phyloP scores from a whole-genome alignment of 2,329 filamentous ascomycete genomes.

The Escovopsis sp. region DNA sequence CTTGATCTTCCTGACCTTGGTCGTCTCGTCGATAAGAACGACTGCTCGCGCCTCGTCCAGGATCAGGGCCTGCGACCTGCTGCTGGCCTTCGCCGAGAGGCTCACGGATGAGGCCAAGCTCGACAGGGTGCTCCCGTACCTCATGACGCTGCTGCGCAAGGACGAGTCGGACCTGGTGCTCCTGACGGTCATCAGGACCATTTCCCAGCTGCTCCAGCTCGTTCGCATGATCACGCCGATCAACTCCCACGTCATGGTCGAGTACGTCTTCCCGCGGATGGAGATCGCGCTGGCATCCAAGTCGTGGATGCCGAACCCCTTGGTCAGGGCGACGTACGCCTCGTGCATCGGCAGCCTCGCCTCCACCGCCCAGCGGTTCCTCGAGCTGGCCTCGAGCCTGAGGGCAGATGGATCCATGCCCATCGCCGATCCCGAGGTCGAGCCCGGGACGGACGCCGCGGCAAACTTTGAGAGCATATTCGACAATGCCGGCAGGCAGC shows the following conservation, averaged over 20 bases:
- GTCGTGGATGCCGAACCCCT: conserved; percentile 36
- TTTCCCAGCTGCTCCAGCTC: conserved; percentile 77
- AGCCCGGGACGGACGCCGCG: conserved; percentile 52
- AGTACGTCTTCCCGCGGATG: conserved; percentile 53
- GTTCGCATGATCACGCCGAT: conserved; percentile 76
- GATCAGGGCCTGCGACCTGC: conserved; percentile 75
- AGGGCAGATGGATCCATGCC: conserved; percentile 70
- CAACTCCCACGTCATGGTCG: conserved; percentile 54
- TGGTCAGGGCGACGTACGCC: conserved; percentile 83
- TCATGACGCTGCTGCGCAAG: conserved; percentile 60
- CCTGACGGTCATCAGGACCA: conserved; percentile 68
- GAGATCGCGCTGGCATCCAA: conserved; percentile 36
- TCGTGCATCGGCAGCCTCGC: conserved; percentile 83
- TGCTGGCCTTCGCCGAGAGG: conserved; percentile 81
- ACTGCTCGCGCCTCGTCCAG: conserved; percentile 80
- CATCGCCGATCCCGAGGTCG: conserved; percentile 62
- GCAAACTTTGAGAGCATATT: conserved; percentile 70
- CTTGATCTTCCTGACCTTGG: conserved; percentile 76
- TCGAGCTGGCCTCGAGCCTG: conserved; percentile 83
- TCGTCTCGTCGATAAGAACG: conserved; percentile 78
- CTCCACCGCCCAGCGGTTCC: conserved; percentile 66
- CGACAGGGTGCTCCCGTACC: conserved; percentile 80
- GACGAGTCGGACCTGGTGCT: conserved; percentile 77
- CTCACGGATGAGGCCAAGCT: conserved; percentile 92
- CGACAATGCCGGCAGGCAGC: conserved; percentile 70